A percentile compares a stretch with the other conserved stretches of the same genome.
Evolutionary conservation across 768 basidiomycete species (phyloP).

Genomic region (Imleria badia): DNA sequence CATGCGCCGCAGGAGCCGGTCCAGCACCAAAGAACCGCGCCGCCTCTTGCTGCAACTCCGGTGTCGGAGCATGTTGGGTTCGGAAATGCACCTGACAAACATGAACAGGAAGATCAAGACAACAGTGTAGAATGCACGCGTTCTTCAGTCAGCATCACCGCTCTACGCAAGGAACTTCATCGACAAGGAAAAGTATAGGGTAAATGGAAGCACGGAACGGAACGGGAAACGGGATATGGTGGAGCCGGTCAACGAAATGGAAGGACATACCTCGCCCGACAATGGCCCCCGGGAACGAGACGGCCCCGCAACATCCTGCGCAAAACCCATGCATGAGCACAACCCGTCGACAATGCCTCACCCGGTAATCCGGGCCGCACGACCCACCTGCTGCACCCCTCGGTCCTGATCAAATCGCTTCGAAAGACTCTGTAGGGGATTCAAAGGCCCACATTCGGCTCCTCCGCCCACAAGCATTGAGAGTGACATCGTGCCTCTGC

Average conservation of each 20-base stretch:
- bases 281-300: conserved; percentile 40
- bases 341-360: neutral
- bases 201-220: conserved; percentile 7
- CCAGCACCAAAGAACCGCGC: conserved; percentile 60
- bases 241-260: conserved; percentile 10
- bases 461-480: conserved; percentile 65
- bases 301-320: conserved; percentile 69
- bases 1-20: conserved; percentile 29
- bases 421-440: conserved; percentile 75
- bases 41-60: conserved; percentile 60
- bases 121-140: neutral
- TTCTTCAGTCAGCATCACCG: neutral
- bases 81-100: conserved; percentile 52
- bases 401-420: conserved; percentile 81
- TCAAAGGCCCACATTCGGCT: conserved; percentile 84
- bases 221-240: neutral
- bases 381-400: conserved; percentile 70
- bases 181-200: neutral
- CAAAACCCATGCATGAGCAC: conserved; percentile 1
- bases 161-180: neutral
- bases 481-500: conserved; percentile 57
- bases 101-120: neutral
- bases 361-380: conserved; percentile 9
- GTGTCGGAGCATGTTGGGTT: conserved; percentile 43
- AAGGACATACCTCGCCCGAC: conserved; percentile 55